These are phyloP conservation scores for Austroboletus niveus DNA, from an alignment of 1,284 basidiomycete genomes.

Conservation along the genomic window DNA sequence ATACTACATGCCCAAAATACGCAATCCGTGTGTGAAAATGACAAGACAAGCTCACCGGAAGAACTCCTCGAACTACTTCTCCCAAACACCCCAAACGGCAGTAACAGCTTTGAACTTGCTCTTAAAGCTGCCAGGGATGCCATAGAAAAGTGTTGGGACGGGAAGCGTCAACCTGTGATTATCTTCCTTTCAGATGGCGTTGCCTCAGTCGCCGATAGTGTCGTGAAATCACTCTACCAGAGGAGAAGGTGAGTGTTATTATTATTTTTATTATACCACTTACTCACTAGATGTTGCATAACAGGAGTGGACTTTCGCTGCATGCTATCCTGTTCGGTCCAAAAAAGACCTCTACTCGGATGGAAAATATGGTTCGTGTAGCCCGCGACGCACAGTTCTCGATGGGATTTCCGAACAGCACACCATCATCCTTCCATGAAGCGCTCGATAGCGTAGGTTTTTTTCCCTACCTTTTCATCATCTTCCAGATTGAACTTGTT, in stretches of 20 bases:
- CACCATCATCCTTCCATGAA: slow-evolving; percentile 48
- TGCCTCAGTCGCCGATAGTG: slow-evolving; percentile 30
- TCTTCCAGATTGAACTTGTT: neutral
- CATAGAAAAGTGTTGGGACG: slow-evolving; percentile 50
- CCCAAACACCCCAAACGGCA: slow-evolving; percentile 33
- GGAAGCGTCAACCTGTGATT: slow-evolving; percentile 53
- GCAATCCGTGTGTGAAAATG: slow-evolving; percentile 38
- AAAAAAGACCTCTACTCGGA: slow-evolving; percentile 24
- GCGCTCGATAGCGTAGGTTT: slow-evolving; percentile 50
- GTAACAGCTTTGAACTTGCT: slow-evolving; percentile 48
- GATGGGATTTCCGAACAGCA: slow-evolving; percentile 29
- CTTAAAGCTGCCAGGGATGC: slow-evolving; percentile 36
- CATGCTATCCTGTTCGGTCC: slow-evolving; percentile 58
- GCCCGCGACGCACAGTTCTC: slow-evolving; percentile 48
- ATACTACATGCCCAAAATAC: slow-evolving; percentile 44
- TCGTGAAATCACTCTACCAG: slow-evolving; percentile 41
- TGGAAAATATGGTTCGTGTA: slow-evolving; percentile 49
- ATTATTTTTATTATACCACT: too few relatives aligned
- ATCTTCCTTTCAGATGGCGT: slow-evolving; percentile 62
- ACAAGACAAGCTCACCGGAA: slow-evolving; percentile 45
- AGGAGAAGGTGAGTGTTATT: neutral
- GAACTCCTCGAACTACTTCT: slow-evolving; percentile 45
- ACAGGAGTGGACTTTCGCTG: slow-evolving; percentile 55
- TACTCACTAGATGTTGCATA: neutral
- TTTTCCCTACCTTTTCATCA: neutral